Base-by-base conservation (phyloP, 129 eudicot genomes). In the Daucus carota region DNA sequence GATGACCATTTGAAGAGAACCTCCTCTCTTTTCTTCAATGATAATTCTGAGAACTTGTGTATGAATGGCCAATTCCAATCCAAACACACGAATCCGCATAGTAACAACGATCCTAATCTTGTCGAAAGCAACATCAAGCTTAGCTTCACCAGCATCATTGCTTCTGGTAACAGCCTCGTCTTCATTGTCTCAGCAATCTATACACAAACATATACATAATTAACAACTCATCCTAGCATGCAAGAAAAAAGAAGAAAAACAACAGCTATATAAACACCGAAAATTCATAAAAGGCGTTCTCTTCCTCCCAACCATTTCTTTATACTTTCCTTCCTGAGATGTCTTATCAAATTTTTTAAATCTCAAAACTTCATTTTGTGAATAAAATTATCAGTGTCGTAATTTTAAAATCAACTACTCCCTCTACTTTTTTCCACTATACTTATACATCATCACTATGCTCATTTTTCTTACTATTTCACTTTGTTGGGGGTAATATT, bases 1-100 rank as follows among this genome's bases (percentile, higher is more conserved):
- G 43, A 86, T 17, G 97, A 91, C 99, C 97, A 95, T 71, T 74
- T 87, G 46, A 84, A 90, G n/a, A 95, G 96, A 52, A 95, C 16
- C 36, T 57, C 46, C 77, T 95, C 99, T 81, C 97, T 91, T 70
- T 85, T 85, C 41, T 77, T 73, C 83, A 89, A 68, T n/a, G 82
- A 46, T 52, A 95, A 74, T 70, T 95, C 91, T 0, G 92, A 83
- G 73, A 95, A 95, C 14, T 82, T 87, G 80, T 84, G 89, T 71
- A 95, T 68, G 72, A 95, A 95, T 28, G 99, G 99, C 90, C 90
- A 95, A 52, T 62, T 89, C 86, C 87, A 79, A 62, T 81, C 88
- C 42, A 95, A 89, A 86, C 96, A 89, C 75, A 76, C 52, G 12
- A 34, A 43, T 62, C 99, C 99, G 76, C 99, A 89, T 0, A 95